Evolutionary conservation across 2,329 filamentous ascomycete species (phyloP).

Genomic region (Leptographium radiaticola): DNA sequence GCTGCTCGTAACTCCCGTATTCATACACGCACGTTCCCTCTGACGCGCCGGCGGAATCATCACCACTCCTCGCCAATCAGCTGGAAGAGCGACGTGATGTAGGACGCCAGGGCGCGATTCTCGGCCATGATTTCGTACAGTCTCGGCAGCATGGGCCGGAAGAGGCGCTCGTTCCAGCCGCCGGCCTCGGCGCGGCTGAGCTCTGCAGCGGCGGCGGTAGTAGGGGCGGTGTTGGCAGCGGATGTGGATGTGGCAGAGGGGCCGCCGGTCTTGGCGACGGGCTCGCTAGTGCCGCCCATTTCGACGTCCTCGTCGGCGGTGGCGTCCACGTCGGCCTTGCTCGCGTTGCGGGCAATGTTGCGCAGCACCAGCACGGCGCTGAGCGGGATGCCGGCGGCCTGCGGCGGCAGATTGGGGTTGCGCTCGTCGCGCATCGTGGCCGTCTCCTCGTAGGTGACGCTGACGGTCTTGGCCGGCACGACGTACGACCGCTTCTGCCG

Average conservation of each 20-base stretch:
- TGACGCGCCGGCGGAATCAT: background rate
- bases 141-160: conserved; percentile 50
- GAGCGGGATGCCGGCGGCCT: conserved; percentile 67
- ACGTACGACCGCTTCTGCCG: conserved; percentile 32
- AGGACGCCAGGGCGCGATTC: conserved; percentile 42
- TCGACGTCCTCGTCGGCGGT: conserved; percentile 25
- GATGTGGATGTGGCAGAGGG: background rate
- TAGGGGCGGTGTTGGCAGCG: background rate
- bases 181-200: conserved; percentile 30
- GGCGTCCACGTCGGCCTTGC: conserved; percentile 38
- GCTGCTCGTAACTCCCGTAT: background rate
- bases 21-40: too few relatives aligned
- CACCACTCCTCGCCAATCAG: conserved; percentile 15
- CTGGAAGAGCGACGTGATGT: conserved; percentile 21
- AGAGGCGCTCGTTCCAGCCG: conserved; percentile 55
- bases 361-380: conserved; percentile 65
- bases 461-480: conserved; percentile 41
- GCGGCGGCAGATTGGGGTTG: conserved; percentile 41
- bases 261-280: background rate
- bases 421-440: conserved; percentile 41
- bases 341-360: conserved; percentile 59
- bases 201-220: conserved; percentile 11
- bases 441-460: conserved; percentile 43
- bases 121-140: conserved; percentile 59
- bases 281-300: background rate